Percentiles rank a stretch among this genome's conserved stretches.
Evolutionary conservation across 2,329 filamentous ascomycete genomes (phyloP).

Genomic region (Sporothrix curviconia): DNA sequence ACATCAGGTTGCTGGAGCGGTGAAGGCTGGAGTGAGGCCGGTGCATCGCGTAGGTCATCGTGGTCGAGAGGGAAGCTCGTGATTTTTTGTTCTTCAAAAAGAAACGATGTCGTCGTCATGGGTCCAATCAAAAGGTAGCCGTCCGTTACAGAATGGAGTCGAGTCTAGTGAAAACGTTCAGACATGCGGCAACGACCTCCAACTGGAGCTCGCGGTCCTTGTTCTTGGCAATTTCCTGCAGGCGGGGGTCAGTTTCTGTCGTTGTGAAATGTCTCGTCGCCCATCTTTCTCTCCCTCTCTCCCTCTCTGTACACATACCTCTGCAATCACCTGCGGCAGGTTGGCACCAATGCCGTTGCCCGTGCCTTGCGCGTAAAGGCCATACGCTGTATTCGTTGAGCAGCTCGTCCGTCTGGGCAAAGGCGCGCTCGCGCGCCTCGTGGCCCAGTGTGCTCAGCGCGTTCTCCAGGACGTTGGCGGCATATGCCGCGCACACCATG

Average conservation of each 20-base stretch:
- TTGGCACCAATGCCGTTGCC: conserved; percentile 85
- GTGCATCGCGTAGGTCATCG: no score
- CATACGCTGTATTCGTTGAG: conserved; percentile 95
- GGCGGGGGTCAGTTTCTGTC: background rate
- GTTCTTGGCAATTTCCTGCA: conserved; percentile 67
- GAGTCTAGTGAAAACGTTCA: conserved; percentile 95
- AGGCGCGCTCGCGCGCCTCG: conserved; percentile 87
- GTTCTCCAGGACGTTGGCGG: conserved; percentile 96
- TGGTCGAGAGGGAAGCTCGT: background rate
- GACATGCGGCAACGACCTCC: conserved; percentile 91
- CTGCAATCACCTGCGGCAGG: conserved; percentile 74
- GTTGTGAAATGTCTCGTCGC: no score
- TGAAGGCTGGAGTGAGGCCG: no score
- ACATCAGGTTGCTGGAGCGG: no score
- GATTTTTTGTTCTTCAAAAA: background rate
- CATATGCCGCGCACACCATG: conserved; percentile 97
- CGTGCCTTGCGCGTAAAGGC: conserved; percentile 83
- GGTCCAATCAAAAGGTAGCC: background rate
- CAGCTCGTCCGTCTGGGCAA: conserved; percentile 93
- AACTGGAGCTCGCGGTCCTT: conserved; percentile 95
- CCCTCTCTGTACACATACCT: no score
- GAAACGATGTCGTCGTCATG: background rate
- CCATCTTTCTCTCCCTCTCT: no score
- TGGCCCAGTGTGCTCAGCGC: conserved; percentile 90
- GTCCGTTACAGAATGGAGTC: conserved; percentile 77